Evolutionary conservation across 352 stramenopile genomes (phyloP), one percentile per base, ranked within the genome.

Genomic region (Halophytophthora batemanensis): DNA sequence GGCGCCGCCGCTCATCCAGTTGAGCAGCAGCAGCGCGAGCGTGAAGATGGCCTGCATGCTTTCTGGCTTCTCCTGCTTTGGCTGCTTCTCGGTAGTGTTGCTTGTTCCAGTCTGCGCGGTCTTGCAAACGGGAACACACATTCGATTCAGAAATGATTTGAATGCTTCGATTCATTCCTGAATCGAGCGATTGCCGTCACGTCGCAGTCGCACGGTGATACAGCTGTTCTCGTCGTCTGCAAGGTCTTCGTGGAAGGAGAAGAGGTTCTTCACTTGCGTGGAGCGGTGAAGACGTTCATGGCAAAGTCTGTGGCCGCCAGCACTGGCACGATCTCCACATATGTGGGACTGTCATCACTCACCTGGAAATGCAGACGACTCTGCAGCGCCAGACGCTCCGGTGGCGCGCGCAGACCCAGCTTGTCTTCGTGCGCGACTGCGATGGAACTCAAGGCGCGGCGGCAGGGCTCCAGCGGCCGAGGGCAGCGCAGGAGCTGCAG

Each of bases 251-350:
- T 69, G 39, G 1, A 75, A 34, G 18, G 42, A 40, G 36, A 76
- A 76, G 3, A 82, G 22, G 18, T 40, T 18, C 50, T 1, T 39
- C 17, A 5, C 18, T 14, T 12, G 56, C 43, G 29, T n/a, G n/a
- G n/a, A n/a, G n/a, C n/a, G n/a, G n/a, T n/a, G n/a, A 61, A 58
- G 2, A 73, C 69, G 6, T 62, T 56, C 29, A 86, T 35, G 35
- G 60, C 59, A 47, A 85, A 87, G 19, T 86, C 76, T n/a, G 58
- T 29, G 1, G 75, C 37, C 7, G 59, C 64, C n/a, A 85, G 50
- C 25, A 80, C 73, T 2, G 79, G 79, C 13, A 80, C 51, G 18
- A 90, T 49, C 45, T 72, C 60, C n/a, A 86, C 50, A 35, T 60
- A 43, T 8, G 74, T 72, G 21, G 11, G 22, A 23, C 57, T 34